Base-by-base conservation (phyloP, 768 basidiomycete genomes). In the Punctularia strigosozonata region DNA sequence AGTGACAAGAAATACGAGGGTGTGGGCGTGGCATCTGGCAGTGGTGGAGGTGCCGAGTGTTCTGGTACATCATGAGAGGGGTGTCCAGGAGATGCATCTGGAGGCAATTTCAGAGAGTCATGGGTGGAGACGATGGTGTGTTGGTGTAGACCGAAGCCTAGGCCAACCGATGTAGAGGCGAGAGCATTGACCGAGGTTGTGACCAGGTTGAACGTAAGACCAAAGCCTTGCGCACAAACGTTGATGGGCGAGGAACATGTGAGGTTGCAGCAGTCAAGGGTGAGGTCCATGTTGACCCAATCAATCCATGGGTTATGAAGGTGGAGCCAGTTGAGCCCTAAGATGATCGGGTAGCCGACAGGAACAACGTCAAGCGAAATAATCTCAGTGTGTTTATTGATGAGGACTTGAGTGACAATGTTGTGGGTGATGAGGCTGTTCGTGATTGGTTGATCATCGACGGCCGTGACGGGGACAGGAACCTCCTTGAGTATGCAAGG, bases 391-490 rank as follows among this genome's bases (percentile, higher is more conserved):
- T 57, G 62, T 31, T 50, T 26, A n/a, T 47, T 37, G 33, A 61
- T 43, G 2, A 38, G 36, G 4, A 68, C 34, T 3, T 47, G 28
- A 13, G 57, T 42, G 5, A 65, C 42, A 21, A 64, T 47, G 38
- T 63, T 57, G 24, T 64, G 58, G 35, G 62, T 63, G 31, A 66
- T 53, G 10, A 63, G 47, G 4, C 66, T 65, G 35, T 59, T 63
- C 17, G 58, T 50, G 24, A 65, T 58, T 12, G 61, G 64, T 31
- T 55, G 49, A 42, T 64, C 48, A 40, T 66, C 61, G 21, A 65
- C 54, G 2, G 59, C 54, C 21, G 56, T 50, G 25, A 65, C 56
- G 21, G 63, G 59, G 37, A 59, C 40, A 13, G 61, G 59, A n/a
- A 44, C 39, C 24, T 52, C 41, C 49, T 59, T 59, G 3, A 42